Percentiles rank a stretch among this genome's conserved stretches.
phyloP scores from a whole-genome alignment of 2,329 filamentous ascomycete species.

The Rhynchosporium agropyri region DNA sequence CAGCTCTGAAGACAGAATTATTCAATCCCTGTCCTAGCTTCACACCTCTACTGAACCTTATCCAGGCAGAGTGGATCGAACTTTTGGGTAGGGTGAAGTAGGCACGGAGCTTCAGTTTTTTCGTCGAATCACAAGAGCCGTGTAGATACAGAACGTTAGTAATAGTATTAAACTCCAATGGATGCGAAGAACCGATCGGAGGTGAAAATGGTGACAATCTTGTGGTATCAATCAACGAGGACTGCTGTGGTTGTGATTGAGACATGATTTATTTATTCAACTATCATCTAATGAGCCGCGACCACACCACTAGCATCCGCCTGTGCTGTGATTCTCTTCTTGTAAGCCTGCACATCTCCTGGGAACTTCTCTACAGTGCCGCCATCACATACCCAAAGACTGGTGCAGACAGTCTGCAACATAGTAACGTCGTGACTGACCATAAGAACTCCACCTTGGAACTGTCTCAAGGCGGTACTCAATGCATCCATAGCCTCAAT shows the following conservation, averaged over 20 bases:
- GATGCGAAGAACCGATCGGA: no score
- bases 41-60: not conserved
- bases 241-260: not conserved
- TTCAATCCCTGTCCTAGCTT: slow-evolving; percentile 14
- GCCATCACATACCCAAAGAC: slow-evolving; percentile 93
- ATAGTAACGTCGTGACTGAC: slow-evolving; percentile 99
- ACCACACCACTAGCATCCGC: slow-evolving; percentile 85
- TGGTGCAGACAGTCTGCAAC: slow-evolving; percentile 93
- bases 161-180: no score
- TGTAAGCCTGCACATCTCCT: slow-evolving; percentile 94
- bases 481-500: slow-evolving; percentile 98
- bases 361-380: slow-evolving; percentile 96
- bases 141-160: no score
- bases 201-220: not conserved
- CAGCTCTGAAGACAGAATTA: not conserved
- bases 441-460: slow-evolving; percentile 96
- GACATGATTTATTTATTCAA: slow-evolving; percentile 1
- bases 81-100: not conserved
- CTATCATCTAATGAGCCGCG: slow-evolving; percentile 34
- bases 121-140: no score
- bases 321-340: slow-evolving; percentile 91
- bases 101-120: no score
- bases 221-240: not conserved
- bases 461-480: slow-evolving; percentile 78
- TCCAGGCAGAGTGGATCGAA: slow-evolving; percentile 1